A percentile compares a stretch with the other conserved stretches of the same genome.
Conservation (phyloP, 2,329 filamentous ascomycete genomes). For the Ophiostoma populinum region DNA sequence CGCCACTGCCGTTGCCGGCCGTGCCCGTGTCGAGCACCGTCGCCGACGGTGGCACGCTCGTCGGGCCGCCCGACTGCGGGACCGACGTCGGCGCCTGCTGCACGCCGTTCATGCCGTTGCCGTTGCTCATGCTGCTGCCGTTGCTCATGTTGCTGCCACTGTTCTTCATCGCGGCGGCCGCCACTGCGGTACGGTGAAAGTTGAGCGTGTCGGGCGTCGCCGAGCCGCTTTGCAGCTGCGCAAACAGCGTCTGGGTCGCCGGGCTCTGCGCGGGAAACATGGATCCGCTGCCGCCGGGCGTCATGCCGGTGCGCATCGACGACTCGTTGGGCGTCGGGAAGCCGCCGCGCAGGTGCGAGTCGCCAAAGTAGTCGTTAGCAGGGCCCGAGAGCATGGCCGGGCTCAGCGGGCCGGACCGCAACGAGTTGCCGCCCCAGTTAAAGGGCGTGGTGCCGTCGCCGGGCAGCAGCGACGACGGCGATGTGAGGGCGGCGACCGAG, state of each 20-base stretch:
- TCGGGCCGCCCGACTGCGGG: slow-evolving; percentile 17
- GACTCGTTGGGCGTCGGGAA: slow-evolving; percentile 97
- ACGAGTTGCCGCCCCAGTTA: slow-evolving; percentile 66
- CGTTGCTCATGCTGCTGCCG: slow-evolving; percentile 13
- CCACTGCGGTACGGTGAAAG: slow-evolving; percentile 85
- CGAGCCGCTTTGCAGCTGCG: slow-evolving; percentile 59
- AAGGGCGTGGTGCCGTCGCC: slow-evolving; percentile 57
- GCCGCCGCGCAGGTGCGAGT: slow-evolving; percentile 61
- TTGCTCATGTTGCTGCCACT: slow-evolving; percentile 32
- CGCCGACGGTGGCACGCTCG: slow-evolving; percentile 17
- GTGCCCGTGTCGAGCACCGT: too few species aligned
- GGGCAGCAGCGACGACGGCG: slow-evolving; percentile 64
- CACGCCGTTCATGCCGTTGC: neutral
- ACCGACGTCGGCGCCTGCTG: slow-evolving; percentile 11
- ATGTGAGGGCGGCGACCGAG: slow-evolving; percentile 78
- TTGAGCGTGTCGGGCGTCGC: slow-evolving; percentile 83
- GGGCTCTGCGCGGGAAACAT: slow-evolving; percentile 93
- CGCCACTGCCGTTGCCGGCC: too few species aligned
- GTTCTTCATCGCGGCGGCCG: slow-evolving; percentile 55
- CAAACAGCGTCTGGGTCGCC: slow-evolving; percentile 68
- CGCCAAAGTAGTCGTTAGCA: slow-evolving; percentile 71
- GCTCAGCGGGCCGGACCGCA: slow-evolving; percentile 83
- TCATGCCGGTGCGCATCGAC: slow-evolving; percentile 75
- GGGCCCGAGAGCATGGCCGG: slow-evolving; percentile 93
- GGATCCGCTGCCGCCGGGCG: slow-evolving; percentile 84